Evolutionary conservation across 192 early-diverging fungal genomes (phyloP).

Genomic region (Coemansia javaensis): DNA sequence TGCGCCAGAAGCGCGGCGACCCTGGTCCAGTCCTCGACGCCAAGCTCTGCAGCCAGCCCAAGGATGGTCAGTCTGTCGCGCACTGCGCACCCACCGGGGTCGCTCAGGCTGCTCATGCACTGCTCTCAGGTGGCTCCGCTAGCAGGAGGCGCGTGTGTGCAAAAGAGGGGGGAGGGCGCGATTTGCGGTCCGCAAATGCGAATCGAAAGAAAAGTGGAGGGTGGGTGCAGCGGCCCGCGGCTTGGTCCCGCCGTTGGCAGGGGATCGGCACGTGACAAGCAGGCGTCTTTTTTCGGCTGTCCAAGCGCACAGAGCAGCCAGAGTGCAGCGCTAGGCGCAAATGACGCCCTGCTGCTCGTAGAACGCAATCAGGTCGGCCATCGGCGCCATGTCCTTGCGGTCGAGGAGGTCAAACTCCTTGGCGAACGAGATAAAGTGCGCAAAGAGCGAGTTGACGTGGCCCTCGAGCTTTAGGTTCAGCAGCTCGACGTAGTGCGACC

Average conservation of each 20-base stretch:
- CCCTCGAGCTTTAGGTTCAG: slow-evolving; percentile 76
- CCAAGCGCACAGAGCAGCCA: too few relatives aligned
- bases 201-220: too few relatives aligned
- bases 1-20: slow-evolving; percentile 7
- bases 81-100: slow-evolving; percentile 12
- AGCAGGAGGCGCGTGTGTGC: too few relatives aligned
- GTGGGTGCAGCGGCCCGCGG: too few relatives aligned
- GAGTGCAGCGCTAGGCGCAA: neutral
- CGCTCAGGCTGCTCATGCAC: too few relatives aligned
- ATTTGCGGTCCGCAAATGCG: too few relatives aligned
- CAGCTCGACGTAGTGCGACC: slow-evolving; percentile 82
- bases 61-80: slow-evolving; percentile 33
- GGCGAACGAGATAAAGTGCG: slow-evolving; percentile 90
- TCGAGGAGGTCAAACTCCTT: slow-evolving; percentile 92
- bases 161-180: too few relatives aligned
- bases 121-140: neutral
- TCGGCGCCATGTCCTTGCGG: slow-evolving; percentile 79
- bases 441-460: slow-evolving; percentile 94
- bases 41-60: slow-evolving; percentile 18
- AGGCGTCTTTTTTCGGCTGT: too few relatives aligned
- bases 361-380: slow-evolving; percentile 70
- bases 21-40: slow-evolving; percentile 19
- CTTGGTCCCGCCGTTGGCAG: too few relatives aligned
- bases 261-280: too few relatives aligned
- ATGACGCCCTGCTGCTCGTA: slow-evolving; percentile 45